Conservation (phyloP, 306 rosid species). For the Prosopis cineraria region DNA sequence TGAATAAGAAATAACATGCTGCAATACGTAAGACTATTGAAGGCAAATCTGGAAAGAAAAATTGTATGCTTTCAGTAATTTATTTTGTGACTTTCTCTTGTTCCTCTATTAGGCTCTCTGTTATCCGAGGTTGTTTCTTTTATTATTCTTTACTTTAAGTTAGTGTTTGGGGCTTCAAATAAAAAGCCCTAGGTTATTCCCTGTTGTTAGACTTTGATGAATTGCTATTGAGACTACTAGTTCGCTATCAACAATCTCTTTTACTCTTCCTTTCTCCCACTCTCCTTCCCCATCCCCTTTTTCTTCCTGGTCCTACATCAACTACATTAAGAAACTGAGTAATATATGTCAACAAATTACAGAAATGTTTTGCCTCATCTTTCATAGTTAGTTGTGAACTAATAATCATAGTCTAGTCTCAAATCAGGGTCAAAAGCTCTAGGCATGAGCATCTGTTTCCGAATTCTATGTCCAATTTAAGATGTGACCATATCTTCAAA, state of each 20-base stretch:
- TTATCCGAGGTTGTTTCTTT: background rate
- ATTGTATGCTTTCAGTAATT: background rate
- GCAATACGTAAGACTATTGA: background rate
- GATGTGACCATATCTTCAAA: conserved; percentile 5
- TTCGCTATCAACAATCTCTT: background rate
- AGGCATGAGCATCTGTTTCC: conserved; percentile 26
- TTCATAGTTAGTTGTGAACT: conserved; percentile 28
- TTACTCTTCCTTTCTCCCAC: background rate
- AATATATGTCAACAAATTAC: conserved; percentile 12
- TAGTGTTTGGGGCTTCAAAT: background rate
- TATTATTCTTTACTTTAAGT: background rate
- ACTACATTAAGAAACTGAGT: conserved; percentile 30
- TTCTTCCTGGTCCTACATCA: background rate
- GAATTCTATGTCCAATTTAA: conserved; percentile 12
- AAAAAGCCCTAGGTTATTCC: background rate
- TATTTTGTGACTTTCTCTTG: background rate
- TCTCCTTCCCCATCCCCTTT: no score
- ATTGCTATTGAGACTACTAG: background rate
- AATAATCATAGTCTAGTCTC: conserved; percentile 22
- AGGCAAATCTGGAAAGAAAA: background rate
- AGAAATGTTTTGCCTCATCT: conserved; percentile 3
- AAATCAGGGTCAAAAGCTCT: conserved; percentile 27
- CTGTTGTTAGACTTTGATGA: background rate
- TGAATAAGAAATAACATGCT: conserved; percentile 8
- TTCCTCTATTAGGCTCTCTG: background rate